Base-by-base conservation (phyloP, 164 flowering plant species). In the Annona cherimola region DNA sequence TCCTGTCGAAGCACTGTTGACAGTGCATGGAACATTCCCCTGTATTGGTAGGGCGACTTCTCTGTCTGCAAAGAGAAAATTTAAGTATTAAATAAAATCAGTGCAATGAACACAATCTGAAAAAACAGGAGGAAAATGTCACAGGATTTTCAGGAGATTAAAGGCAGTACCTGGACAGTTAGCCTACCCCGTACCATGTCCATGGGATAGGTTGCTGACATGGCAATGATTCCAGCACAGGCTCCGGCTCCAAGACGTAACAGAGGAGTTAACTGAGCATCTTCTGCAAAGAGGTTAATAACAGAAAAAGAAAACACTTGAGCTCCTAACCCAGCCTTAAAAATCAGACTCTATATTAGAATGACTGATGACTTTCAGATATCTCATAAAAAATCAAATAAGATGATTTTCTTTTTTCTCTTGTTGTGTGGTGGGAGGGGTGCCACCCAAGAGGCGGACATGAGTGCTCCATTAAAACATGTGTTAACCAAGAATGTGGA, bases 181-280 rank as follows among this genome's bases (percentile, higher is more conserved):
- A 95, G 73, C 78, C 99, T 83, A 69, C 99, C 99, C 63, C 99
- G 90, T 26, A 89, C 99, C 99, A 95, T 82, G 81, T 92, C 99
- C 98, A 95, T 90, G 3, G 99, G 99, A 77, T 95, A 94, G 57
- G 99, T 94, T 45, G 99, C 97, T 41, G 99, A 94, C 98, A 94
- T 94, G 76, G 96, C 99, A 84, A 94, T 92, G 42, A 94, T 94
- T 76, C 99, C 99, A 84, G 99, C 99, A 87, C 93, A 90, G 43
- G 98, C 99, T 72, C 99, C 99, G 82, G 99, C 99, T 62, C 94
- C 99, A 77, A 94, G 97, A 42, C 99, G 94, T 69, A 94, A 70
- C 66, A 92, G 69, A 77, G 99, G 99, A 84, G 93, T 90, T 45
- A 95, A 92, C 61, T 86, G 73, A 43, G 96, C 98, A 82, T 92